phyloP scores from a whole-genome alignment of 805 yeast species.

The Kazachstania bromeliacearum region DNA sequence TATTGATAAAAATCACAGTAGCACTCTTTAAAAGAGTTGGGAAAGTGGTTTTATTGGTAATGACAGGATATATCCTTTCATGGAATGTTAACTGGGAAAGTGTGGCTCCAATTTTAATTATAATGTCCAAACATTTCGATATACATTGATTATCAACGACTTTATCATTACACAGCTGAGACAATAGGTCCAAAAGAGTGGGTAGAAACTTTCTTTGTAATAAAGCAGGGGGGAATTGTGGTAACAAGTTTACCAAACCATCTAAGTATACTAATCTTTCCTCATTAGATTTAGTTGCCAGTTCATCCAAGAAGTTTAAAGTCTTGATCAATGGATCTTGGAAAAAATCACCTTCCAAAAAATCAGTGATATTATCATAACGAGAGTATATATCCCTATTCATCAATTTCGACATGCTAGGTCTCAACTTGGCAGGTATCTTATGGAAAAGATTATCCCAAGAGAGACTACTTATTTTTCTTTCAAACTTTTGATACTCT shows the following conservation, averaged over 20 bases:
- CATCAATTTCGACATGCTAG: slow-evolving; percentile 42
- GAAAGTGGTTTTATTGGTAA: slow-evolving; percentile 15
- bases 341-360: slow-evolving; percentile 66
- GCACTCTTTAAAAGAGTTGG: slow-evolving; percentile 17
- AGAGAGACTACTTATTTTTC: slow-evolving; percentile 34
- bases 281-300: slow-evolving; percentile 57
- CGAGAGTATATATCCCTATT: slow-evolving; percentile 44
- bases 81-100: slow-evolving; percentile 72
- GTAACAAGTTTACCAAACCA: slow-evolving; percentile 46
- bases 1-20: slow-evolving; percentile 35
- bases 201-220: slow-evolving; percentile 68
- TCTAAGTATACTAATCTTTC: slow-evolving; percentile 64
- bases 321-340: slow-evolving; percentile 77
- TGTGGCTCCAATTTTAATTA: slow-evolving; percentile 52
- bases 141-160: slow-evolving; percentile 37
- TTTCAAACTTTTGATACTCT: slow-evolving; percentile 41
- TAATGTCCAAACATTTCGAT: slow-evolving; percentile 35
- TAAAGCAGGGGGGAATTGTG: slow-evolving; percentile 49
- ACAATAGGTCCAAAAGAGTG: slow-evolving; percentile 44
- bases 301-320: slow-evolving; percentile 72
- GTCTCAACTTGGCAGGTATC: slow-evolving; percentile 48
- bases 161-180: slow-evolving; percentile 26
- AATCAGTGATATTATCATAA: slow-evolving; percentile 42
- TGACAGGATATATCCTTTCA: slow-evolving; percentile 49
- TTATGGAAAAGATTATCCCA: slow-evolving; percentile 39